Conservation (phyloP, 169 alveolate species). For the Babesia sp. region DNA sequence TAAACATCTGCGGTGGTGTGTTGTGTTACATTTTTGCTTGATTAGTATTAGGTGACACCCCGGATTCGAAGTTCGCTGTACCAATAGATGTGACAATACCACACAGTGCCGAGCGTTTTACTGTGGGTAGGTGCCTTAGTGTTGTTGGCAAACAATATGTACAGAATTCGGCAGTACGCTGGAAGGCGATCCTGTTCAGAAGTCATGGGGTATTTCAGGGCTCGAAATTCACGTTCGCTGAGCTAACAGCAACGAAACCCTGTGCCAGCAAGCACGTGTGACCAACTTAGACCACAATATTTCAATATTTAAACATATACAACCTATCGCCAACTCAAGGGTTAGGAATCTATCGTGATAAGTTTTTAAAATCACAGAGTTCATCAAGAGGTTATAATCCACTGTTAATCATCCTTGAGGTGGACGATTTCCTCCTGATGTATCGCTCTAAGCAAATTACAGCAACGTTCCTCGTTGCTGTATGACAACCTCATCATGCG, state of each 20-base stretch:
- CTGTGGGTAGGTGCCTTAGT: constrained; percentile 22
- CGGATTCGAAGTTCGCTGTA: constrained; percentile 62
- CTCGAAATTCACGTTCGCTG: constrained; percentile 61
- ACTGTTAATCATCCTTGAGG: too few species aligned
- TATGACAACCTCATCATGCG: too few species aligned
- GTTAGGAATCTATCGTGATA: too few species aligned
- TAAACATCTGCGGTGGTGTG: constrained; percentile 77
- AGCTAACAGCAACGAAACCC: too few species aligned
- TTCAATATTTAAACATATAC: too few species aligned
- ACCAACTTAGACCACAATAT: too few species aligned
- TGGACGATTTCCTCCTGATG: background rate
- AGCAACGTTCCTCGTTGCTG: too few species aligned
- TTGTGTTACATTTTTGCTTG: background rate
- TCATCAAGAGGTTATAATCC: too few species aligned
- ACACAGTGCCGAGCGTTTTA: constrained; percentile 61
- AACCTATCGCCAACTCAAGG: too few species aligned
- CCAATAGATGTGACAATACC: constrained; percentile 64
- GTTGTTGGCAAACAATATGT: background rate
- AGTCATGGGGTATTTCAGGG: constrained; percentile 71
- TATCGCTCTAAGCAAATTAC: background rate
- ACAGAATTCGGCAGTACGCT: constrained; percentile 64
- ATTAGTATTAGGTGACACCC: constrained; percentile 33
- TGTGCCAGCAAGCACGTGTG: too few species aligned
- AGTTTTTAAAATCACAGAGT: too few species aligned
- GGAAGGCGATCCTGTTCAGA: constrained; percentile 55